Conservation (phyloP, 2,329 filamentous ascomycete genomes). For the Aureobasidium musti region DNA sequence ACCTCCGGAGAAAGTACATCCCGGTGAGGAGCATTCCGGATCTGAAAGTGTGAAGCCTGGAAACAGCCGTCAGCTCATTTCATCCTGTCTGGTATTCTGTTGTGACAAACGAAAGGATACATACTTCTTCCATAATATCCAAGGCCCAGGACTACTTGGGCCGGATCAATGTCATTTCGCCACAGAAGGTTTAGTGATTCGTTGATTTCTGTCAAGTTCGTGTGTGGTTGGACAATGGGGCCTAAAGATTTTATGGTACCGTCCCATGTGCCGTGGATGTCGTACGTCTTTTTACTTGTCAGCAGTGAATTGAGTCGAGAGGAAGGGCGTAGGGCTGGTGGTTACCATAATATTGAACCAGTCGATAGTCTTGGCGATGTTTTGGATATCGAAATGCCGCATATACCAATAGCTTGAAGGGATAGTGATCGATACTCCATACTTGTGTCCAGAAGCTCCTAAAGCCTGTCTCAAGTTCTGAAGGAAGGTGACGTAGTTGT, state of each 20-base stretch:
- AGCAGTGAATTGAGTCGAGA: too few relatives aligned
- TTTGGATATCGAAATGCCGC: constrained; percentile 38
- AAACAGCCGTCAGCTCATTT: too few relatives aligned
- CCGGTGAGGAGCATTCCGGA: too few relatives aligned
- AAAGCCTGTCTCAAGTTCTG: constrained; percentile 26
- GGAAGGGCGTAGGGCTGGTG: too few relatives aligned
- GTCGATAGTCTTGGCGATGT: constrained; percentile 29
- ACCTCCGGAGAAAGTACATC: too few relatives aligned
- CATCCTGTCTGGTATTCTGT: too few relatives aligned
- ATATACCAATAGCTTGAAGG: constrained; percentile 40
- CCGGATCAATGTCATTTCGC: constrained; percentile 46
- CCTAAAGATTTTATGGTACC: constrained; percentile 17
- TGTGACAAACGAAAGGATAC: too few relatives aligned
- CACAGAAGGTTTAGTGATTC: constrained; percentile 50
- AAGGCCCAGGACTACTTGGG: constrained; percentile 49
- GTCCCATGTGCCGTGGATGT: constrained; percentile 51
- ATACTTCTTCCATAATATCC: constrained; percentile 55
- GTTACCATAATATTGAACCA: constrained; percentile 48
- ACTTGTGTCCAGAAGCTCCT: constrained; percentile 35
- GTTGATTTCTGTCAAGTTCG: constrained; percentile 53
- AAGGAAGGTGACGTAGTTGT: constrained; percentile 44
- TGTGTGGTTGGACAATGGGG: constrained; percentile 41
- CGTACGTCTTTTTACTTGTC: too few relatives aligned
- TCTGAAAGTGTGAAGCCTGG: constrained; percentile 32
- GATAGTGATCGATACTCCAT: constrained; percentile 30